A percentile compares a stretch with the other conserved stretches of the same genome.
Evolutionary conservation across 495 filamentous ascomycete genomes (phyloP).

Genomic region (Penicillium atrosanguineum): DNA sequence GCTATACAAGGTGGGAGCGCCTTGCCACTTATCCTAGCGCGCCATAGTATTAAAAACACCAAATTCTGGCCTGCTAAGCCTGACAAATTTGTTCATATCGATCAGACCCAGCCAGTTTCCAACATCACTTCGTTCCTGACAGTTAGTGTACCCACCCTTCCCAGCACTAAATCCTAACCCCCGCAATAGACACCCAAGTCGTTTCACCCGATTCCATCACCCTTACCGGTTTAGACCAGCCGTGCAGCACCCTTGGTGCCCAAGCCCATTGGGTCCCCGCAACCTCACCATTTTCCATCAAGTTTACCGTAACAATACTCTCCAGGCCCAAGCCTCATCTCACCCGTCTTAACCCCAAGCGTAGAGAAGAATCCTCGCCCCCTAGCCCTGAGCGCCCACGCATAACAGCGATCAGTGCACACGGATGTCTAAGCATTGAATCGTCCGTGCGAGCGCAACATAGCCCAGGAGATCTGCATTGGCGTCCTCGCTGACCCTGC

Average conservation of each 20-base stretch:
- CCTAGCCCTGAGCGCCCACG: constrained; percentile 6
- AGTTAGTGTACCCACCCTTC: no score
- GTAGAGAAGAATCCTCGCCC: not conserved
- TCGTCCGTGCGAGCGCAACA: not conserved
- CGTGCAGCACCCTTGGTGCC: not conserved
- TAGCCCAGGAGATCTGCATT: constrained; percentile 11
- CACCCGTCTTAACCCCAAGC: not conserved
- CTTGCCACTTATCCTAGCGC: no score
- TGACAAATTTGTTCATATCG: no score
- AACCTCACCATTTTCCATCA: not conserved
- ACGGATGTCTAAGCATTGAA: not conserved
- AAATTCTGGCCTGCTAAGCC: no score
- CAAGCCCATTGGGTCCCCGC: not conserved
- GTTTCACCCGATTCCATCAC: not conserved
- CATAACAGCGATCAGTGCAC: constrained; percentile 11
- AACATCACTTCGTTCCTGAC: no score
- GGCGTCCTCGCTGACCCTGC: not conserved
- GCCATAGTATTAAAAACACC: no score
- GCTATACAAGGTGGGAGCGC: no score
- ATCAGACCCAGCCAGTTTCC: no score
- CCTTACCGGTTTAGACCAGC: not conserved
- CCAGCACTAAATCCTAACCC: not conserved
- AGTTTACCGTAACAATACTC: not conserved
- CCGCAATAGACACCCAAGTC: constrained; percentile 4
- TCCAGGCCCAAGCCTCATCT: not conserved